phyloP scores from a whole-genome alignment of 2,329 filamentous ascomycete species.

The Colletotrichum sp. region DNA sequence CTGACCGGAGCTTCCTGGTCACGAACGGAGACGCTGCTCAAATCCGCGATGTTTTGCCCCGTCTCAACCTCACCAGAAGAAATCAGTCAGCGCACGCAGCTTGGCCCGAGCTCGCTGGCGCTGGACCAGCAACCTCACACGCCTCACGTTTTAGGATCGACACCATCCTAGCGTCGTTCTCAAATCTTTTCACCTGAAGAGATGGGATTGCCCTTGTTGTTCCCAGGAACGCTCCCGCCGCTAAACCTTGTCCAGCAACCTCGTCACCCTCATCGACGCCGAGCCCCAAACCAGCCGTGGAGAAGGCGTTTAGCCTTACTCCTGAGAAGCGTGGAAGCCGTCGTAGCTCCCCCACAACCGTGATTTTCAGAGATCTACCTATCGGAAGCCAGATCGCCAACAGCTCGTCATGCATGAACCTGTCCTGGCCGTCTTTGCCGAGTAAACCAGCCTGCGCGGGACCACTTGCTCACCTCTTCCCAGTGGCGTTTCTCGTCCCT shows the following conservation, averaged over 20 bases:
- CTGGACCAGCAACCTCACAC: conserved; percentile 12
- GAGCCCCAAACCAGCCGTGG: conserved; percentile 3
- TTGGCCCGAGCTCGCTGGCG: conserved; percentile 6
- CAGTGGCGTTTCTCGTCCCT: neutral
- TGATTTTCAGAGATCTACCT: conserved; percentile 14
- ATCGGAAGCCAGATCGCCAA: conserved; percentile 8
- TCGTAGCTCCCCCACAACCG: neutral
- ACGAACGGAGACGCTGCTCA: neutral
- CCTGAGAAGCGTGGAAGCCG: neutral
- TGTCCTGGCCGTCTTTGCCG: conserved; percentile 2
- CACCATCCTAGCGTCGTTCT: conserved; percentile 14
- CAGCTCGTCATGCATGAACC: conserved; percentile 9
- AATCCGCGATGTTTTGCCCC: neutral
- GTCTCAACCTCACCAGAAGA: conserved; percentile 4
- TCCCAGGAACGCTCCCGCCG: conserved; percentile 17
- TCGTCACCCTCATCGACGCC: conserved; percentile 8
- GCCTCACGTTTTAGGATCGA: conserved; percentile 19
- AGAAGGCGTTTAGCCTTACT: neutral
- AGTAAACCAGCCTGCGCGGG: neutral
- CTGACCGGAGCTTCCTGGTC: neutral
- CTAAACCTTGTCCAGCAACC: conserved; percentile 9
- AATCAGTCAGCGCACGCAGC: conserved; percentile 3
- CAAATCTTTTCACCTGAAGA: neutral
- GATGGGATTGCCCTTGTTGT: conserved; percentile 6
- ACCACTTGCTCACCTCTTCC: neutral